phyloP scores from a whole-genome alignment of 257 asterid genomes.

The Phtheirospermum japonicum region DNA sequence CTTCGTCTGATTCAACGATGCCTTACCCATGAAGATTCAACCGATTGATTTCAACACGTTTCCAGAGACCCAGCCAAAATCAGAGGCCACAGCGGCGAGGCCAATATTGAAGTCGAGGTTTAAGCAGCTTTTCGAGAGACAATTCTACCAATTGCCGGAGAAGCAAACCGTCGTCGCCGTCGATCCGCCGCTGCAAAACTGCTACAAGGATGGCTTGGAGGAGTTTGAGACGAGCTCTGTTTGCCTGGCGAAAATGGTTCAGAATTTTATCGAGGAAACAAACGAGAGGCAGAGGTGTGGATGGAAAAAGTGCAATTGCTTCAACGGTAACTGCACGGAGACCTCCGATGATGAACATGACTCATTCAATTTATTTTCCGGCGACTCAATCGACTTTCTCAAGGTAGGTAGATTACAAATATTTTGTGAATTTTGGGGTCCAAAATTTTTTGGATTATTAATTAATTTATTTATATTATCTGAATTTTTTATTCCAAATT shows the following conservation, averaged over 20 bases:
- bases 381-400: constrained; percentile 54
- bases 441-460: background rate
- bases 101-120: constrained; percentile 59
- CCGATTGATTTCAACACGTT: constrained; percentile 58
- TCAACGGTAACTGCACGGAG: too few relatives aligned
- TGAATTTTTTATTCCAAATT: too few relatives aligned
- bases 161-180: constrained; percentile 30
- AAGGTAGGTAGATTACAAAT: constrained; percentile 56
- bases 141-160: constrained; percentile 48
- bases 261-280: too few relatives aligned
- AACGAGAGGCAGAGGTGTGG: too few relatives aligned
- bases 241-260: constrained; percentile 80
- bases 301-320: too few relatives aligned
- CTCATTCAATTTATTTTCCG: too few relatives aligned
- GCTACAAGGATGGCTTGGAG: constrained; percentile 44
- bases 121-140: constrained; percentile 82
- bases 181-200: constrained; percentile 28
- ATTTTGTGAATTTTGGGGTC: constrained; percentile 24
- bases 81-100: constrained; percentile 56
- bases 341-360: too few relatives aligned
- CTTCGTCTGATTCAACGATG: too few relatives aligned
- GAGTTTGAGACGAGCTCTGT: constrained; percentile 81
- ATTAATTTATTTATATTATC: constrained; percentile 9
- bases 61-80: constrained; percentile 33
- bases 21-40: constrained; percentile 74